Conservation (phyloP, 1,139 yeast genomes). For the Debaryomyces subglobosus region DNA sequence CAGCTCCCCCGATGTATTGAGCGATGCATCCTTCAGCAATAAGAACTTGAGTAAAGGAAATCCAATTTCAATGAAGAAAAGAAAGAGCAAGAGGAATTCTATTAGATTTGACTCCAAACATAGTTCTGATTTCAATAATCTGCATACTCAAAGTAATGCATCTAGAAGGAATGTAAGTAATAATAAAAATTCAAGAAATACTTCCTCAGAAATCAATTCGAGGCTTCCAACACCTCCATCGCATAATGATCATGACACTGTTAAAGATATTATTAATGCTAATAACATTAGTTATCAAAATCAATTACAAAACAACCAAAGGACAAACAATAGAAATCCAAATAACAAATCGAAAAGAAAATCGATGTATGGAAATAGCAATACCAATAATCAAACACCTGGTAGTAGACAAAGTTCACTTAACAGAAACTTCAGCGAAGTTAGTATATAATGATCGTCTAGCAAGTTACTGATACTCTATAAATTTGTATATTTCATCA, state of each 20-base stretch:
- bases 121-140: conserved; percentile 23
- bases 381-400: conserved; percentile 5
- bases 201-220: conserved; percentile 20
- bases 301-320: conserved; percentile 16
- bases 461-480: background rate
- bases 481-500: background rate
- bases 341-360: conserved; percentile 25
- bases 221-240: conserved; percentile 35
- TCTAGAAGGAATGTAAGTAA: conserved; percentile 21
- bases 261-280: conserved; percentile 4
- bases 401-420: conserved; percentile 9
- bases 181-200: conserved; percentile 15
- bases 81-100: conserved; percentile 38
- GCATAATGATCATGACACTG: conserved; percentile 14
- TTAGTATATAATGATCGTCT: background rate
- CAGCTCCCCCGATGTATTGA: conserved; percentile 28
- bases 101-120: conserved; percentile 30
- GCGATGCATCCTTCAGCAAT: conserved; percentile 15
- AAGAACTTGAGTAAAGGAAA: conserved; percentile 27
- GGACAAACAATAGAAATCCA: conserved; percentile 20
- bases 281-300: conserved; percentile 13
- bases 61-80: conserved; percentile 29
- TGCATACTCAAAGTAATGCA: conserved; percentile 23
- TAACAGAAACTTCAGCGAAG: background rate
- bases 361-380: conserved; percentile 20